Evolutionary conservation across 177 flowering plant genomes (phyloP).

Genomic region (Vitis hybrid): DNA sequence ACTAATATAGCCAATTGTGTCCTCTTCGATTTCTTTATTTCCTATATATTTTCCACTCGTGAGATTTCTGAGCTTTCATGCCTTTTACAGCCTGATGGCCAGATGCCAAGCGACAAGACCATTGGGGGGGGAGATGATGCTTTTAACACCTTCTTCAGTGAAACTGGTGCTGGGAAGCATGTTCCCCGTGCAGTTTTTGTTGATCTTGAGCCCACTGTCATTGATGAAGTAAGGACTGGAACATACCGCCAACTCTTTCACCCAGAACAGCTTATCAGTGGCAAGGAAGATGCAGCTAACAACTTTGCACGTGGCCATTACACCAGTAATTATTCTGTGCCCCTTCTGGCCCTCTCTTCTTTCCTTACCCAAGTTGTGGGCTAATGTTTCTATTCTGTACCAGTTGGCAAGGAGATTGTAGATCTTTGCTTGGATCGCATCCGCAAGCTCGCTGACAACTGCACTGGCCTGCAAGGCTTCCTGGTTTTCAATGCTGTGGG

Average conservation of each 20-base stretch:
- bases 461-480: constrained; percentile 79
- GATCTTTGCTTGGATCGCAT: constrained; percentile 75
- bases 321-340: constrained; percentile 36
- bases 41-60: not conserved
- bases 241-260: constrained; percentile 69
- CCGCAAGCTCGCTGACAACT: constrained; percentile 72
- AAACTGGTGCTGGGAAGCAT: constrained; percentile 73
- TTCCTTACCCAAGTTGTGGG: not conserved
- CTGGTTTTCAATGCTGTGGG: constrained; percentile 55
- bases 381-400: not conserved
- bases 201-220: constrained; percentile 74
- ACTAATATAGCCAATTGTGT: too few species aligned
- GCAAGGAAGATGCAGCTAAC: constrained; percentile 79
- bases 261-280: constrained; percentile 70
- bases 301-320: constrained; percentile 76
- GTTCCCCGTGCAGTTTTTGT: constrained; percentile 71
- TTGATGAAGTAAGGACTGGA: constrained; percentile 74
- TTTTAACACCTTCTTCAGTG: constrained; percentile 67
- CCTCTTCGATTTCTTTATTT: not conserved
- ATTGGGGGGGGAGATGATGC: constrained; percentile 77
- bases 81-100: constrained; percentile 62
- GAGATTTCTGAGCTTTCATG: not conserved
- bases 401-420: constrained; percentile 75
- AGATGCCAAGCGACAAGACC: constrained; percentile 70
- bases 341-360: not conserved